phyloP scores from a whole-genome alignment of 129 eudicot species.

The Flaveria sonorensis region DNA sequence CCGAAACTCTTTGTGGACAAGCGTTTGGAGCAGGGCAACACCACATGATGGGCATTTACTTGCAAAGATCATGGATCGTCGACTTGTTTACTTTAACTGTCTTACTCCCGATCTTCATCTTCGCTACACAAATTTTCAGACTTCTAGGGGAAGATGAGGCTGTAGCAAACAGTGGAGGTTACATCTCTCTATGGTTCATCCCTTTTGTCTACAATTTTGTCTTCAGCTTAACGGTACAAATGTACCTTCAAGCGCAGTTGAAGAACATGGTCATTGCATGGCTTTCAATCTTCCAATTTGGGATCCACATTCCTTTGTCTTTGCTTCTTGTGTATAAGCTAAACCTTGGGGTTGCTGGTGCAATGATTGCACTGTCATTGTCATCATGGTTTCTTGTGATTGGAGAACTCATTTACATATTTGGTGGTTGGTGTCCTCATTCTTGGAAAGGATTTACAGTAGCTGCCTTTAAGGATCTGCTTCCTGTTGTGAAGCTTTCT shows the following conservation, averaged over 20 bases:
- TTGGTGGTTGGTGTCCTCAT: conserved; percentile 78
- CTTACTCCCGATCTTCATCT: conserved; percentile 61
- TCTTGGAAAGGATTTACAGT: conserved; percentile 71
- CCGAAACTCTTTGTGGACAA: conserved; percentile 81
- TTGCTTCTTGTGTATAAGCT: conserved; percentile 47
- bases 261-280: conserved; percentile 68
- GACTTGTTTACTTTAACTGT: conserved; percentile 52
- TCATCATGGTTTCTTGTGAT: conserved; percentile 64
- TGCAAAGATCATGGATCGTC: conserved; percentile 80
- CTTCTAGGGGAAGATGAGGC: conserved; percentile 54
- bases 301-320: conserved; percentile 56
- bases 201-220: conserved; percentile 61
- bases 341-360: conserved; percentile 55
- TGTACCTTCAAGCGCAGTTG: conserved; percentile 73
- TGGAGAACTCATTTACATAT: conserved; percentile 59
- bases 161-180: conserved; percentile 53
- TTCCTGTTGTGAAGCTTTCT: conserved; percentile 77
- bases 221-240: conserved; percentile 64
- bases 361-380: conserved; percentile 54
- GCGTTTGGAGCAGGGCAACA: conserved; percentile 74
- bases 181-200: conserved; percentile 64
- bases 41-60: conserved; percentile 78
- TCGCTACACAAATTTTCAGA: conserved; percentile 50
- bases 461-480: conserved; percentile 63
- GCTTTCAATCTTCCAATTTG: conserved; percentile 50